phyloP scores from a whole-genome alignment of 2,329 filamentous ascomycete species.

The Aspergillus japonicus region DNA sequence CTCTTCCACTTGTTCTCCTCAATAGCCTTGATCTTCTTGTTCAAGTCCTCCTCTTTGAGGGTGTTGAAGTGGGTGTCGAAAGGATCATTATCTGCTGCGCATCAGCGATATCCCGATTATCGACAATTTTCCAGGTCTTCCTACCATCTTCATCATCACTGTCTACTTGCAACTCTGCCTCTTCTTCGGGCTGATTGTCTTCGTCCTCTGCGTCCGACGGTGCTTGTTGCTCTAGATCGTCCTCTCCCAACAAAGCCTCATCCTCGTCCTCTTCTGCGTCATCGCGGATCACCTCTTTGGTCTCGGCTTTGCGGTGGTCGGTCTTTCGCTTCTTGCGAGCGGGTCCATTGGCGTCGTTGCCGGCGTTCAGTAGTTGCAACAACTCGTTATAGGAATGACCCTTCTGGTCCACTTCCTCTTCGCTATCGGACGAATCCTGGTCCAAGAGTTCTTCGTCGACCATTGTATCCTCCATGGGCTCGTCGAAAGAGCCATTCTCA shows the following conservation, averaged over 20 bases:
- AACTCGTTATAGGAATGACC: conserved; percentile 56
- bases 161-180: conserved; percentile 28
- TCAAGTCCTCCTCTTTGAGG: conserved; percentile 62
- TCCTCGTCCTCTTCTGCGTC: conserved; percentile 25
- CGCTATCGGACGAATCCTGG: conserved; percentile 41
- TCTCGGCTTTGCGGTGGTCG: conserved; percentile 33
- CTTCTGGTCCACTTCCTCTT: conserved; percentile 43
- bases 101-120: conserved; percentile 33
- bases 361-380: conserved; percentile 54
- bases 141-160: conserved; percentile 41
- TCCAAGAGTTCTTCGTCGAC: conserved; percentile 42
- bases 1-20: conserved; percentile 51
- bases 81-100: conserved; percentile 62
- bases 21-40: conserved; percentile 50
- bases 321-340: conserved; percentile 56
- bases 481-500: conserved; percentile 38
- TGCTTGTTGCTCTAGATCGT: conserved; percentile 51
- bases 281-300: conserved; percentile 23
- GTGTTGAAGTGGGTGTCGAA: conserved; percentile 78
- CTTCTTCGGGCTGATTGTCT: conserved; percentile 40
- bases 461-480: conserved; percentile 41
- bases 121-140: neutral
- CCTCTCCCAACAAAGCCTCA: conserved; percentile 40
- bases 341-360: conserved; percentile 43
- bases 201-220: conserved; percentile 43